phyloP scores from a whole-genome alignment of 1,284 basidiomycete genomes.

The Hypsizygus ulmarius region DNA sequence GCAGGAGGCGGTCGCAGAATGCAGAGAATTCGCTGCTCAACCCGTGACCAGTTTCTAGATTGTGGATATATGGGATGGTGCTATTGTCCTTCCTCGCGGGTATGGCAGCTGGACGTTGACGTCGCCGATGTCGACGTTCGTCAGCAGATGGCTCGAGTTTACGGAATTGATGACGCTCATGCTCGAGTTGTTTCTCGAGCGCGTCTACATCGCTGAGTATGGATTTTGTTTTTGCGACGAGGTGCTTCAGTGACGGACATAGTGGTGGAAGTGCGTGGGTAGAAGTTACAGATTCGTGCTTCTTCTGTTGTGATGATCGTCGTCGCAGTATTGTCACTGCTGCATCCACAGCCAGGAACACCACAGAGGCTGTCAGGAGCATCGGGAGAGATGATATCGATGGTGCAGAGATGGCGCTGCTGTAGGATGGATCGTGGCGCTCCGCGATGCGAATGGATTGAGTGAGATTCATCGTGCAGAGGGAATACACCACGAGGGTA shows the following conservation, averaged over 20 bases:
- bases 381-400: slow-evolving; percentile 22
- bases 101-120: background rate
- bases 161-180: background rate
- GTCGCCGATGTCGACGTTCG: background rate
- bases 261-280: slow-evolving; percentile 1
- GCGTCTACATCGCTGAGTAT: slow-evolving; percentile 22
- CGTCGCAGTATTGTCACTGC: slow-evolving; percentile 21
- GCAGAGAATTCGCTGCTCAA: slow-evolving; percentile 31
- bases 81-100: background rate
- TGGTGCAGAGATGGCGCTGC: slow-evolving; percentile 6
- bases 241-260: slow-evolving; percentile 17
- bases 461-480: background rate
- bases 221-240: slow-evolving; percentile 26
- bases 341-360: slow-evolving; percentile 31
- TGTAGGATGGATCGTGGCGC: slow-evolving; percentile 5
- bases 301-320: slow-evolving; percentile 2
- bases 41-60: background rate
- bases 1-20: slow-evolving; percentile 40
- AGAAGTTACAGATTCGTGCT: background rate
- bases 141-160: background rate
- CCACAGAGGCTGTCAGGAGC: slow-evolving; percentile 29
- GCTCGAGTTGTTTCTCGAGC: slow-evolving; percentile 18
- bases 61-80: background rate
- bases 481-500: background rate
- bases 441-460: background rate